Conservation (phyloP, 73 alveolate genomes). For the Paramecium bursaria region DNA sequence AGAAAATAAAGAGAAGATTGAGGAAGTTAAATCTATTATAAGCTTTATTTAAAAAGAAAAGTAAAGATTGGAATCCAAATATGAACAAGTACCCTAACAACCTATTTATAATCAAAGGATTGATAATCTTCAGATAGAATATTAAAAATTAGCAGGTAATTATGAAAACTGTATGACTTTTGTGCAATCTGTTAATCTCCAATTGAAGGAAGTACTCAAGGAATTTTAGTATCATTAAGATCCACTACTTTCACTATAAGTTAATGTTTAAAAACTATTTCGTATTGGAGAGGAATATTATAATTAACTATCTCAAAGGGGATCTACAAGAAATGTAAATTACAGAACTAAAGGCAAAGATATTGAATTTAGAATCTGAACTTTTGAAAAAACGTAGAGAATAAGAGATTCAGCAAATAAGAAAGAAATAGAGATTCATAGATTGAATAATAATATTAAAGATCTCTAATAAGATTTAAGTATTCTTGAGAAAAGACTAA, state of each 20-base stretch:
- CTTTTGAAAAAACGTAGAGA: not conserved
- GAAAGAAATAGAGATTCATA: not conserved
- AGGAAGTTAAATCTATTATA: slow-evolving; percentile 15
- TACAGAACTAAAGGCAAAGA: not conserved
- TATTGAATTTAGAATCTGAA: not conserved
- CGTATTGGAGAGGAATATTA: not conserved
- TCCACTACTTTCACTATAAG: not conserved
- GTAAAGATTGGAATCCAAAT: slow-evolving; percentile 2
- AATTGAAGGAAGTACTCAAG: not conserved
- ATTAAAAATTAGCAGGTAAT: slow-evolving; percentile 16
- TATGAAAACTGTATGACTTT: not conserved
- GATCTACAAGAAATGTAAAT: not conserved
- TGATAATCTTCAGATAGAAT: slow-evolving; percentile 22
- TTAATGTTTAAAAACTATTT: slow-evolving; percentile 1
- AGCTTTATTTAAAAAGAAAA: slow-evolving; percentile 29
- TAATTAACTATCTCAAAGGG: not conserved
- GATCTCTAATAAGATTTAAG: not conserved
- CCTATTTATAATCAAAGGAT: no score
- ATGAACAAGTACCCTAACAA: not conserved
- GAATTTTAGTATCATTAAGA: not conserved
- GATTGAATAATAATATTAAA: not conserved
- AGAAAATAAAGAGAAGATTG: slow-evolving; percentile 48
- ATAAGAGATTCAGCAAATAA: not conserved
- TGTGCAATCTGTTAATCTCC: not conserved
- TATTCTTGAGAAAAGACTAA: not conserved